Evolutionary conservation across 1,284 basidiomycete species (phyloP).

Genomic region (Papiliotrema terrestris): DNA sequence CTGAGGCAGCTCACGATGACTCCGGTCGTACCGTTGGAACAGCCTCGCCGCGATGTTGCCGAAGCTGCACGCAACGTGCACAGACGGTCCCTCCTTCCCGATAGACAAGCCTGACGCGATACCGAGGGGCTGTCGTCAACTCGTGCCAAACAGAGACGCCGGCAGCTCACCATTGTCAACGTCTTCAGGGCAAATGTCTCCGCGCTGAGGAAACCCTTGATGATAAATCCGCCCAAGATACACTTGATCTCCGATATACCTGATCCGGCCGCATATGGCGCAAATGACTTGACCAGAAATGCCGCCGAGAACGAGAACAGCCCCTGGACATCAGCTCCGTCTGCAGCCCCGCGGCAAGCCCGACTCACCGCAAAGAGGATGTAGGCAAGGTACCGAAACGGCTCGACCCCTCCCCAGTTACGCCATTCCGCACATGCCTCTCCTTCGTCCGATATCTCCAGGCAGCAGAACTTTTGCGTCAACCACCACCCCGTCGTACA

Average conservation of each 20-base stretch:
- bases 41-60: conserved; percentile 80
- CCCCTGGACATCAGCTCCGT: conserved; percentile 52
- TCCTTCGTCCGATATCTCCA: conserved; percentile 66
- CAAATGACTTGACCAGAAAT: conserved; percentile 81
- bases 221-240: conserved; percentile 93
- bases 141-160: no score
- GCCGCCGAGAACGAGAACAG: conserved; percentile 78
- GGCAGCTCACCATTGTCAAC: conserved; percentile 70
- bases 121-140: conserved; percentile 72
- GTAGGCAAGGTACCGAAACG: conserved; percentile 79
- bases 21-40: conserved; percentile 78
- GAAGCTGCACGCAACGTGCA: conserved; percentile 93
- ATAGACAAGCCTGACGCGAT: conserved; percentile 97
- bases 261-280: conserved; percentile 94
- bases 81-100: conserved; percentile 97
- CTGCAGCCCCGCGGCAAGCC: not conserved
- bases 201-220: conserved; percentile 89
- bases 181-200: conserved; percentile 89
- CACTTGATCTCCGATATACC: conserved; percentile 99
- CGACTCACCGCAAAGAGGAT: conserved; percentile 76
- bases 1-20: conserved; percentile 64
- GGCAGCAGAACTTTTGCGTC: conserved; percentile 96
- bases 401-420: conserved; percentile 75
- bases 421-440: conserved; percentile 90
- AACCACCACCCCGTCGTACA: conserved; percentile 98